Evolutionary conservation across 768 basidiomycete genomes (phyloP), one percentile per base, ranked within the genome.

Genomic region (Lactarius evosmus): DNA sequence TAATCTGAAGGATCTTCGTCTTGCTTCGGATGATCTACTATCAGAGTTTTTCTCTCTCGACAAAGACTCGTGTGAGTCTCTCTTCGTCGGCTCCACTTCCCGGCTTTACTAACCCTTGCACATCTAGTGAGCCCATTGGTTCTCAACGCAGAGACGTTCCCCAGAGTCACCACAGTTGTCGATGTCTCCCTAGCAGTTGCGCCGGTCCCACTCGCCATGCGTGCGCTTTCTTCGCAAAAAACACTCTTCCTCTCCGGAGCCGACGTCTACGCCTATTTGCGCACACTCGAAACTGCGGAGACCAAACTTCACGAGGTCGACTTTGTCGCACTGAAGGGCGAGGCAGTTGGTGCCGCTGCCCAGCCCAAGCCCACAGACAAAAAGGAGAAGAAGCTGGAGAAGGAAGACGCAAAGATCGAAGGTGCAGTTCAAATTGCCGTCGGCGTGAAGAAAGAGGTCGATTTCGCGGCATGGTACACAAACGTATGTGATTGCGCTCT

Each of bases 381-480:
- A 32, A 71, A 60, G 70, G 74, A 34, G 73, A 80, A 16, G 65
- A 78, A 63, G 66, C 72, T 1, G 68, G 85, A 86, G 67, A 88
- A 87, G 70, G 88, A 88, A 65, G 87, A 85, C 64, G 85, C 86
- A 36, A 92, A 86, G 76, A 89, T 92, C 64, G 91, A 96, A 65
- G 93, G 90, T 53, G 87, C 92, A 0, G 85, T 94, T 27, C 91
- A 95, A 78, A 88, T 95, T 70, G 95, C 95, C 38, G 91, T 98
- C 72, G 91, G 93, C 58, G 90, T 95, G 70, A 92, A 93, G 82
- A 98, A 98, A 75, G 94, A 97, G 73, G 90, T 89, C 49, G 95
- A 98, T 73, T 98, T 98, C 76, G 78, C 95, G 9, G 82, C 85
- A 17, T 98, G 95, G 94, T 96, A 98, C 74, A 93, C 92, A 63